Base-by-base conservation (phyloP, 2,329 filamentous ascomycete species). In the Beauveria caledonica region DNA sequence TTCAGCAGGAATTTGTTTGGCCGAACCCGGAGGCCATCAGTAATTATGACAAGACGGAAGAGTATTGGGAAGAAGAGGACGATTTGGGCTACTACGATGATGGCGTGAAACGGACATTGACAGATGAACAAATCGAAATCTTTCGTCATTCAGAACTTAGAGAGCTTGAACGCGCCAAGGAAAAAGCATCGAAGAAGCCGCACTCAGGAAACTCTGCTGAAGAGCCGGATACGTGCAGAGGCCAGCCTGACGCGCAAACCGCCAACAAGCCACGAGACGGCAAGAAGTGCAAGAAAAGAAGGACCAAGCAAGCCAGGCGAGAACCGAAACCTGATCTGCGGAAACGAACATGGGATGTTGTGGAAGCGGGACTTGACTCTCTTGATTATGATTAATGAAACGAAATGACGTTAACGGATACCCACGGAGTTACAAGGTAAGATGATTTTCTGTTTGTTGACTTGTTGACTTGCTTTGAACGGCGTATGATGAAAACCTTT, bases 121-220 rank as follows among this genome's bases (percentile, higher is more conserved):
- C 92, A 10, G 90, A 97, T 68, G 89, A 92, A 66, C 90, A 97
- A 76, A 90, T 97, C 66, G 84, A 85, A 58, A 93, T 96, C 63
- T 97, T 97, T 71, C 83, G 92, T 63, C 90, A 95, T 70, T 93
- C 89, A 2, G 93, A 97, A 72, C 82, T 96, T 23, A 86, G 94
- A 68, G 75, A 83, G 13, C 76, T 96, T 44, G 77, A 89, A 27
- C 83, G 84, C 63, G 77, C 80, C 62, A 70, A 73, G 55, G 73
- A 74, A 46, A 77, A 71, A 61, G 72, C 68, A 19, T 11, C 44
- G 27, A 49, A 64, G 44, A 15, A 44, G 21, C 42, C 29, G 29
- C 7, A 19, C 17, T 45, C 13, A 64, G 62, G 45, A 48, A 45
- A 42, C 15, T 48, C 54, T 17, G 56, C 64, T 13, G 62, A 64